Percentiles rank a stretch among this genome's conserved stretches.
Conservation (phyloP, 2,329 filamentous ascomycete genomes). For the Achaetomium macrosporum region DNA sequence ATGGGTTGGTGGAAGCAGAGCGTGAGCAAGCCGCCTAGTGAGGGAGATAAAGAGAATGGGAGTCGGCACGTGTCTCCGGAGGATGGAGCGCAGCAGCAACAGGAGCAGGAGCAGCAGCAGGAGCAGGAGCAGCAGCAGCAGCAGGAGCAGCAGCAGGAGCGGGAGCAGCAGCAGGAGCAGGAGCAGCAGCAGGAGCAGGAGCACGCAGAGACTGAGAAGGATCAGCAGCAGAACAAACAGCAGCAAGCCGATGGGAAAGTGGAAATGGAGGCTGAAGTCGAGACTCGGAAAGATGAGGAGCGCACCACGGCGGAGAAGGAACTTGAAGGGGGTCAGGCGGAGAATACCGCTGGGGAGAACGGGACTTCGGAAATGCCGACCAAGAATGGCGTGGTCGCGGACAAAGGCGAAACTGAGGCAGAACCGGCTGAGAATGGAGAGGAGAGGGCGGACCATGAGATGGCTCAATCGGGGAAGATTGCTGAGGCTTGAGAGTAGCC, state of each 20-base stretch:
- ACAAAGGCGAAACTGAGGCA: too few species aligned
- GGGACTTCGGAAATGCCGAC: not conserved
- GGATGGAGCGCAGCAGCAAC: not conserved
- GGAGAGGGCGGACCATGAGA: too few species aligned
- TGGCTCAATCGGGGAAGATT: too few species aligned
- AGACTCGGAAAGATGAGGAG: not conserved
- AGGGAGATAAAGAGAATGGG: constrained; percentile 45
- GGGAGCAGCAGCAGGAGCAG: too few species aligned
- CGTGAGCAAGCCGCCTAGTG: constrained; percentile 22
- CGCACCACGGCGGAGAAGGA: not conserved
- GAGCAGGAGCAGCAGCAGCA: not conserved
- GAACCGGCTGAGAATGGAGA: too few species aligned
- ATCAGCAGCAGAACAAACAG: not conserved
- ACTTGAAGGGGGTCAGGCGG: not conserved
- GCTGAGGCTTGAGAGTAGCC: too few species aligned
- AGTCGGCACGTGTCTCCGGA: not conserved
- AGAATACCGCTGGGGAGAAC: not conserved
- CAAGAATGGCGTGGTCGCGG: too few species aligned
- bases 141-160: not conserved
- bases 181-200: not conserved
- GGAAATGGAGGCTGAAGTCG: not conserved
- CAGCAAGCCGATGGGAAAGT: not conserved
- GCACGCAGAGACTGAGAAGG: not conserved
- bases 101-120: not conserved
- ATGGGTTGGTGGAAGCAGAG: constrained; percentile 26